These are phyloP conservation scores for Lichtheimia ramosa DNA, from an alignment of 371 early-diverging fungal species.

Conservation along the genomic window DNA sequence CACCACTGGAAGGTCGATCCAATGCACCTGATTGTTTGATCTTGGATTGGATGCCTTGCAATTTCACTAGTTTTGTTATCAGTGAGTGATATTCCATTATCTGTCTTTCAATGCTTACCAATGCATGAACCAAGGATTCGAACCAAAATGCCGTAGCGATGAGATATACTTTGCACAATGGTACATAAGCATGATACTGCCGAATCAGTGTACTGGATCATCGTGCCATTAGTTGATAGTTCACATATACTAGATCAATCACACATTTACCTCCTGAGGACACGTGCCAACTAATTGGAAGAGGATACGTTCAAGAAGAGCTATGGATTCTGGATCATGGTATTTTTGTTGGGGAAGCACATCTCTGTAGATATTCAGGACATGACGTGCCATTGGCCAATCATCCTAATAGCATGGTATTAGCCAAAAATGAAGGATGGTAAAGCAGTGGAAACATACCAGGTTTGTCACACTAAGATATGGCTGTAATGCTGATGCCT, in stretches of 20 bases:
- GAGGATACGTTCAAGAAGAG: slow-evolving; percentile 55
- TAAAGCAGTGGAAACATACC: slow-evolving; percentile 17
- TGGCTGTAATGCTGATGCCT: slow-evolving; percentile 50
- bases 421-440: not conserved
- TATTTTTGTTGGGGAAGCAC: slow-evolving; percentile 60
- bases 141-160: slow-evolving; percentile 62
- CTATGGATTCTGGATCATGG: slow-evolving; percentile 54
- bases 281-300: slow-evolving; percentile 56
- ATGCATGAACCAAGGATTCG: slow-evolving; percentile 61
- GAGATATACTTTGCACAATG: slow-evolving; percentile 63
- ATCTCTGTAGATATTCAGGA: slow-evolving; percentile 57
- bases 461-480: slow-evolving; percentile 38
- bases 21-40: slow-evolving; percentile 17
- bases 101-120: slow-evolving; percentile 15
- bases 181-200: slow-evolving; percentile 78
- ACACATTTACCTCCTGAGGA: slow-evolving; percentile 50
- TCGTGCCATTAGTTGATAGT: not conserved
- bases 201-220: slow-evolving; percentile 1
- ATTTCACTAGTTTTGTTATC: slow-evolving; percentile 20
- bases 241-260: not conserved
- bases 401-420: slow-evolving; percentile 33
- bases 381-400: slow-evolving; percentile 50
- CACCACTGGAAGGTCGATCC: slow-evolving; percentile 7
- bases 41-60: slow-evolving; percentile 27
- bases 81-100: not conserved